Base-by-base conservation (phyloP, 805 yeast genomes). In the Yarrowia deformans region DNA sequence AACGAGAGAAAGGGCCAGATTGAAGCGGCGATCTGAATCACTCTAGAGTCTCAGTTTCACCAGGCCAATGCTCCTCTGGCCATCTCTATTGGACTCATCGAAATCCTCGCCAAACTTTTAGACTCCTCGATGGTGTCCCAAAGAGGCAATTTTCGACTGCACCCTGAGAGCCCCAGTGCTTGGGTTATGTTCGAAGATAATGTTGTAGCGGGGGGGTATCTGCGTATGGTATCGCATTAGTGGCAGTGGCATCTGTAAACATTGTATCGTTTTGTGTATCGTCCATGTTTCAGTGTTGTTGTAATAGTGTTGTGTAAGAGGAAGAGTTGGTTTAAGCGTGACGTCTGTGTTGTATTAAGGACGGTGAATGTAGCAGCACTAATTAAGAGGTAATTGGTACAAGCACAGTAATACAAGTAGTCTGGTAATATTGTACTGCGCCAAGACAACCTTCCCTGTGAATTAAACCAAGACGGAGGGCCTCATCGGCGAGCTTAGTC, bases 61-160 rank as follows among this genome's bases (percentile, higher is more conserved):
- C 29, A 23, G 29, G 29, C 4, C 29, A 23, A 23, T 23, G 29
- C 29, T 23, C 4, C 29, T 23, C 29, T 23, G 4, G 29, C 29
- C 29, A 23, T 6, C 12, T 42, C n/a, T 42, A 9, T 16, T 1
- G 1, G 19, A 18, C 46, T 8, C 13, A n/a, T n/a, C 23, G 5
- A 1, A 8, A 7, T 6, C 18, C 18, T 37, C 43, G 58, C 58
- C 58, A 54, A 54, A 12, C 42, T 10, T 37, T 52, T 54, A 39
- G 39, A 54, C 60, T 54, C 60, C 8, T 39, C 60, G 60, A 23
- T 54, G 39, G 19, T 54, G 45, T 54, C 60, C 60, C 60, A 54
- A 54, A 54, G 14, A 37, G 60, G 60, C 8, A 54, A 54, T 54
- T 54, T 54, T 39, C 45, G 37, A n/a, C 10, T n/a, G 5, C 19